phyloP scores from a whole-genome alignment of 192 early-diverging fungal genomes.

The Coemansia sp. region DNA sequence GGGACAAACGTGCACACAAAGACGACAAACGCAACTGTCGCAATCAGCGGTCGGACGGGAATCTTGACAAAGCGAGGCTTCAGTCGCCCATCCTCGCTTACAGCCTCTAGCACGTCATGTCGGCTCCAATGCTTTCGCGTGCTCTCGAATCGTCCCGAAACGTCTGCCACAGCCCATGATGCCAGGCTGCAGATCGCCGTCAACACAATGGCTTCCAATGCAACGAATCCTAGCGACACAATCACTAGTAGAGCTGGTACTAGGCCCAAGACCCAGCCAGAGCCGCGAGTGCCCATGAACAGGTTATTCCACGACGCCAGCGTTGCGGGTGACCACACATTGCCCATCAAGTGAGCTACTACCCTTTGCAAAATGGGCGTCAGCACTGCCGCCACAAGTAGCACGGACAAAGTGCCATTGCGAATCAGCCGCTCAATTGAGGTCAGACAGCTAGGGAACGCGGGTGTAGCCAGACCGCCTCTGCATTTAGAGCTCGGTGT shows the following conservation, averaged over 20 bases:
- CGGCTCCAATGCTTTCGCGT: conserved; percentile 11
- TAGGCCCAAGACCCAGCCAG: conserved; percentile 24
- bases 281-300: conserved; percentile 52
- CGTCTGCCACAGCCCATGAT: conserved; percentile 9
- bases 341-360: conserved; percentile 18
- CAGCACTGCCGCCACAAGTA: conserved; percentile 20
- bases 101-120: conserved; percentile 4
- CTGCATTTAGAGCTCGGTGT: neutral
- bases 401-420: conserved; percentile 27
- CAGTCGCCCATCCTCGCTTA: conserved; percentile 9
- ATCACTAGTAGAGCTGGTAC: conserved; percentile 36
- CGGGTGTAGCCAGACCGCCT: neutral
- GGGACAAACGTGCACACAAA: conserved; percentile 67
- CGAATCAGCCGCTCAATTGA: conserved; percentile 45
- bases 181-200: conserved; percentile 17
- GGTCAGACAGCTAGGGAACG: conserved; percentile 38
- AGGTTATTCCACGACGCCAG: conserved; percentile 42
- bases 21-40: conserved; percentile 50
- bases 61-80: neutral
- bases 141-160: conserved; percentile 4
- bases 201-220: conserved; percentile 32
- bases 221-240: conserved; percentile 43
- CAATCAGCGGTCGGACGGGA: conserved; percentile 22
- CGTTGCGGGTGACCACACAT: conserved; percentile 24
- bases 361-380: conserved; percentile 35